Evolutionary conservation across 371 early-diverging fungal species (phyloP).

Genomic region (Lichtheimia hyalospora): DNA sequence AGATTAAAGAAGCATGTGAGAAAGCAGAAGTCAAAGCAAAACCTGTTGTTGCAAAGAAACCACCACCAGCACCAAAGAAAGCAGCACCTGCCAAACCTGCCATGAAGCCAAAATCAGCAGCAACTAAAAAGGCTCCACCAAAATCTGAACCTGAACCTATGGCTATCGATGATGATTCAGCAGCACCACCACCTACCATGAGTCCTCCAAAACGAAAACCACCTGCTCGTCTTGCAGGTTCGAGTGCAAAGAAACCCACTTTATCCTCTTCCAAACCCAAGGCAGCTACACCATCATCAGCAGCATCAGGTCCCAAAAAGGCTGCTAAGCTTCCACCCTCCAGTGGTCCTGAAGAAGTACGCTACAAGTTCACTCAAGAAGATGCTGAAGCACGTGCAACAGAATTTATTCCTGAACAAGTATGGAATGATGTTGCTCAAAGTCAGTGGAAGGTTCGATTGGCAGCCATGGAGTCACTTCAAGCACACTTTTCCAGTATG

Average conservation of each 20-base stretch:
- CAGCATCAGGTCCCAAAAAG: constrained; percentile 46
- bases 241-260: constrained; percentile 53
- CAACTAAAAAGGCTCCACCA: constrained; percentile 22
- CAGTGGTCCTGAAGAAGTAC: constrained; percentile 62
- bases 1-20: constrained; percentile 83
- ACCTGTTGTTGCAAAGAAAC: constrained; percentile 44
- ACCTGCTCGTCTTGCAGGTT: constrained; percentile 41
- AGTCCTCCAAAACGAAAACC: constrained; percentile 71
- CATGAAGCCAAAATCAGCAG: constrained; percentile 4
- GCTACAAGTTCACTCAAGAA: constrained; percentile 67
- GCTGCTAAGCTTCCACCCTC: constrained; percentile 46
- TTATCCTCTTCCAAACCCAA: constrained; percentile 43
- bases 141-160: constrained; percentile 30
- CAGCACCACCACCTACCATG: constrained; percentile 29
- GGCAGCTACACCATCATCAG: constrained; percentile 39
- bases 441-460: constrained; percentile 88
- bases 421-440: constrained; percentile 65
- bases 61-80: constrained; percentile 40
- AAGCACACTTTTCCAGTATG: constrained; percentile 56
- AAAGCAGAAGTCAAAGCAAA: constrained; percentile 80
- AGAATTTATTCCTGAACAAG: constrained; percentile 58
- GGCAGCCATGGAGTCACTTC: constrained; percentile 79
- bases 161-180: constrained; percentile 21
- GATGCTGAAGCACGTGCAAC: constrained; percentile 67
- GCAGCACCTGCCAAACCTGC: constrained; percentile 2